Conservation (phyloP, 805 yeast genomes). For the Debaryomyces castellii region DNA sequence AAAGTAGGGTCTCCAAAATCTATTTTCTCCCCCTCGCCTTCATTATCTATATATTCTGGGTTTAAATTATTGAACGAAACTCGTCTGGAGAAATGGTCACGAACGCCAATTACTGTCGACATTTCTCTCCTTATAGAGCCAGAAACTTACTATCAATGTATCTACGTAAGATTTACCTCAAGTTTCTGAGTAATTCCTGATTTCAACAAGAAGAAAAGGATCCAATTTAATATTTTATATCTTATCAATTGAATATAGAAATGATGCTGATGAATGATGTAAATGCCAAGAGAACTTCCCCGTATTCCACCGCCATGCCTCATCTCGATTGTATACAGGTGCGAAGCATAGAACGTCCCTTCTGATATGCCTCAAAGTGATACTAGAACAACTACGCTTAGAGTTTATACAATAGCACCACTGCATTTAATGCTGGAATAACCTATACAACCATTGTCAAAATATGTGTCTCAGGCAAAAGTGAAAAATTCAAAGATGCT, state of each 20-base stretch:
- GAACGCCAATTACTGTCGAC: slow-evolving; percentile 3
- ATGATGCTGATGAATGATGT: not conserved
- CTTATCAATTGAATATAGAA: not conserved
- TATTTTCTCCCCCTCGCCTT: not conserved
- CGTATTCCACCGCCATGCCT: not conserved
- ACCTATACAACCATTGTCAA: not conserved
- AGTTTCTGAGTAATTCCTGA: too few species aligned
- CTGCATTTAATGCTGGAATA: not conserved
- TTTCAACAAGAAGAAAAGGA: too few species aligned
- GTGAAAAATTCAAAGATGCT: not conserved
- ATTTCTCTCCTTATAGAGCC: not conserved
- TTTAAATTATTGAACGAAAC: slow-evolving; percentile 46
- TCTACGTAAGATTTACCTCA: not conserved
- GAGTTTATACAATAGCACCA: not conserved
- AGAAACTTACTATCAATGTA: not conserved
- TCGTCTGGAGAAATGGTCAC: slow-evolving; percentile 26
- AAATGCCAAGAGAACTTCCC: slow-evolving; percentile 1
- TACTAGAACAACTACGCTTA: not conserved
- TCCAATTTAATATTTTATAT: not conserved
- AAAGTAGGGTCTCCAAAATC: slow-evolving; percentile 13
- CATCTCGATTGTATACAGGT: not conserved
- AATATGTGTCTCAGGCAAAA: not conserved
- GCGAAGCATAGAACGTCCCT: not conserved
- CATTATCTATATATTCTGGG: slow-evolving; percentile 26
- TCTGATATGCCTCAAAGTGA: not conserved